Base-by-base conservation (phyloP, 352 stramenopile species). In the Phytophthora litchii region DNA sequence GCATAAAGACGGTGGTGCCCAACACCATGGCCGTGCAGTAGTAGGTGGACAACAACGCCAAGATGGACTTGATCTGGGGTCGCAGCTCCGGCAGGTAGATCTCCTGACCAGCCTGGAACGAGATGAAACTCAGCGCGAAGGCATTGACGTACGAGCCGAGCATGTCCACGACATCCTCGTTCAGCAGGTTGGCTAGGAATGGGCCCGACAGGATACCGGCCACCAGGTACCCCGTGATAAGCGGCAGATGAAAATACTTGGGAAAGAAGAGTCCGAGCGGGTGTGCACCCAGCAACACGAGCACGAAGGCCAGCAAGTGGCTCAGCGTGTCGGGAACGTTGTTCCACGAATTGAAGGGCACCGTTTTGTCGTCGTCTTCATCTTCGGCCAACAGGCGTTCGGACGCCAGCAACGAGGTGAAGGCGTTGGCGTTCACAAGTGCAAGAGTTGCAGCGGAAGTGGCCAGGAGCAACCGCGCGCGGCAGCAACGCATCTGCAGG, bases 201-300 rank as follows among this genome's bases (percentile, higher is more conserved):
- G 78, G 78, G 0, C 78, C 78, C 0, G 78, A 64, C 46, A 83
- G 19, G 34, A 88, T 79, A 34, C 78, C 78, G 8, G 77, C 54
- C 54, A 88, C 54, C 31, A 88, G 43, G 61, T 88, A 88, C 23
- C 78, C 78, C 1, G 78, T 88, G 62, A 88, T 86, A 17, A 88
- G 59, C 25, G 78, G 78, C 16, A 88, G 63, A 21, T 66, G 66
- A 46, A 88, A 59, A 43, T 70, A 79, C 16, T 53, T 60, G 10
- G 78, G 78, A 64, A 88, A 85, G 56, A 82, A 67, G 31, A 83
- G 60, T 3, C 72, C 75, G 29, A 88, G 63, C 21, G 78, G 78
- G 38, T 85, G 76, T 35, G 75, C 78, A n/a, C 68, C 71, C 32
- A 74, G 38, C 40, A 85, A 61, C 43, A 88, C 75, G 40, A 88